Evolutionary conservation across 306 rosid species (phyloP), one percentile per base, ranked within the genome.

Genomic region (Cucurbita maxima): DNA sequence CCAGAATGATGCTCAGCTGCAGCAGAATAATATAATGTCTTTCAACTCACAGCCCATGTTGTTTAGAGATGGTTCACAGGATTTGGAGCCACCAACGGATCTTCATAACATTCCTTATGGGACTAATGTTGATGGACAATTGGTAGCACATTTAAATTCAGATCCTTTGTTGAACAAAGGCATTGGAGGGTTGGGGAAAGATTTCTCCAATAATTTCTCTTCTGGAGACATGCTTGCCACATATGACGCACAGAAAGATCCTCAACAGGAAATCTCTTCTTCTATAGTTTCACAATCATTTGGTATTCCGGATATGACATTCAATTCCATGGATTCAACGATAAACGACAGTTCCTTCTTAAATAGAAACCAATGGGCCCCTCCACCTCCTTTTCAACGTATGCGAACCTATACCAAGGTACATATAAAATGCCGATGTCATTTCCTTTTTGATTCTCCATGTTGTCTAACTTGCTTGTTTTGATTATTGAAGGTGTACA

Each of bases 331-430:
- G 69, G 96, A 91, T 77, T 87, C 99, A 12, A 59, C 97, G 3
- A 89, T 94, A 75, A 88, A 89, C 19, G 92, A 91, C 64, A 80
- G 86, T 51, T 71, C 86, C 80, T 90, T 89, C 83, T 76, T 91
- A 78, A 83, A 88, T 76, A 81, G 91, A 41, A 87, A 82, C 51
- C 75, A 89, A 22, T 94, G 99, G 99, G 87, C 91, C 36, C 85
- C 92, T 2, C 88, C 86, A 6, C 86, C 84, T 14, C 98, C 83
- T 13, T 82, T 90, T 79, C 97, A 87, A 77, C 86, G 99, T 48
- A 80, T 89, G 89, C 81, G 99, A 75, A 90, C 99, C n/a, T 94
- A 81, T 80, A 94, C 99, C 74, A 94, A 94, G 97, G 99, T 94
- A 74, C 48, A 18, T 1, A 30, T 15, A 20, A 68, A 18, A 34